Percentiles rank a stretch among this genome's conserved stretches.
These are phyloP conservation scores for Mycena alexandri DNA, from an alignment of 768 basidiomycete species.

Conservation along the genomic window DNA sequence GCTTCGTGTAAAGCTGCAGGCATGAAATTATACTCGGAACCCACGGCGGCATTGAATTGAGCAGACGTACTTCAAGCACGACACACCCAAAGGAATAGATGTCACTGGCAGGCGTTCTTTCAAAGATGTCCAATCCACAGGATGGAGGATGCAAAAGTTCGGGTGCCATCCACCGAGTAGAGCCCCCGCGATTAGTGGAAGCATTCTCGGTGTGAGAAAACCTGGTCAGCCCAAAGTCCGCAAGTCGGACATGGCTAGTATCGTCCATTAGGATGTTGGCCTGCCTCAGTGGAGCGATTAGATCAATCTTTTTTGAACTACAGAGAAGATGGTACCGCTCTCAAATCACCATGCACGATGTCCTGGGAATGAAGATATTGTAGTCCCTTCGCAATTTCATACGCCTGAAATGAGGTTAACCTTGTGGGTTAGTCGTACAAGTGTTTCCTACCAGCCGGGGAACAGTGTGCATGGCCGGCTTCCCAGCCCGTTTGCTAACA, in stretches of 20 bases:
- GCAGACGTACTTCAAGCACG: not conserved
- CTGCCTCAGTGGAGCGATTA: not conserved
- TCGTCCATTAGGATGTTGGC: slow-evolving; percentile 8
- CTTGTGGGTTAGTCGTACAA: not conserved
- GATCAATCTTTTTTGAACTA: slow-evolving; percentile 2
- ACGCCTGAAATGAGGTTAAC: slow-evolving; percentile 6
- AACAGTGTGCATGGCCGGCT: not conserved
- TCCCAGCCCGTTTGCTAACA: not conserved
- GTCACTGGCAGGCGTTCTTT: slow-evolving; percentile 8
- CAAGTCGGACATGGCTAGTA: slow-evolving; percentile 7
- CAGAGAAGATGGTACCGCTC: slow-evolving; percentile 9
- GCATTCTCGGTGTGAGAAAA: slow-evolving; percentile 2
- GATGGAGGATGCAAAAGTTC: not conserved
- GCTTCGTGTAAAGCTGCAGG: slow-evolving; percentile 6
- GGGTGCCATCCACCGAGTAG: not conserved
- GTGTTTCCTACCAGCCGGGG: slow-evolving; percentile 1
- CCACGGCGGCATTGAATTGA: not conserved
- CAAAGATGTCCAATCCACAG: slow-evolving; percentile 1
- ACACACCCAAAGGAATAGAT: slow-evolving; percentile 14
- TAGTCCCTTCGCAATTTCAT: slow-evolving; percentile 13
- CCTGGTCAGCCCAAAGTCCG: slow-evolving; percentile 7
- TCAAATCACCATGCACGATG: slow-evolving; percentile 6
- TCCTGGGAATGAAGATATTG: slow-evolving; percentile 15
- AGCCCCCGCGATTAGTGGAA: slow-evolving; percentile 10
- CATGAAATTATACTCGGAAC: not conserved